phyloP scores from a whole-genome alignment of 805 yeast genomes.

The Yarrowia porcina region DNA sequence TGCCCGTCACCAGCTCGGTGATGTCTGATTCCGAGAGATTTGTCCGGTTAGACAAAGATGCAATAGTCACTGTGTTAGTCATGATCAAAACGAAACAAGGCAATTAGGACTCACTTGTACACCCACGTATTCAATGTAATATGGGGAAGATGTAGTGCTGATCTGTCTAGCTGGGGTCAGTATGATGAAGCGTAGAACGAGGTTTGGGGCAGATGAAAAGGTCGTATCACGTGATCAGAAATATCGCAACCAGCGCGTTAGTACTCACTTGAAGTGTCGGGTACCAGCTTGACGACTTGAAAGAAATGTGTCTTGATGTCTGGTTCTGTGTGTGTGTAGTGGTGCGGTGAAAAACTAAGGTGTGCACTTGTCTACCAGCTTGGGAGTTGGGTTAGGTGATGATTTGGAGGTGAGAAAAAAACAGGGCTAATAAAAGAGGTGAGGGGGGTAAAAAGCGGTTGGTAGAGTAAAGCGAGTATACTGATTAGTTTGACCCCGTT shows the following conservation, averaged over 20 bases:
- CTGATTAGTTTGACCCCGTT: too few relatives aligned
- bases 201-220: background rate
- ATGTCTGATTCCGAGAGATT: conserved; percentile 13
- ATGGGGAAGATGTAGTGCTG: background rate
- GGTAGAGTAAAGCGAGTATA: too few relatives aligned
- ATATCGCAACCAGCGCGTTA: background rate
- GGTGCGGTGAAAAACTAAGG: conserved; percentile 25
- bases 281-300: conserved; percentile 5
- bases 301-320: background rate
- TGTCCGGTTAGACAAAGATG: conserved; percentile 21
- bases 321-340: conserved; percentile 14
- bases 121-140: conserved; percentile 9
- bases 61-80: conserved; percentile 23
- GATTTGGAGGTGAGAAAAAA: too few relatives aligned
- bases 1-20: conserved; percentile 7
- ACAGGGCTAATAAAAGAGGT: too few relatives aligned
- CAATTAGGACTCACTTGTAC: conserved; percentile 1
- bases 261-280: conserved; percentile 1
- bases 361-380: background rate
- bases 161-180: conserved; percentile 2
- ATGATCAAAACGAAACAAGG: too few relatives aligned
- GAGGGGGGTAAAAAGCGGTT: too few relatives aligned
- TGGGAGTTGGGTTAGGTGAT: conserved; percentile 21
- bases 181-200: background rate
- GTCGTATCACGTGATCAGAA: background rate